phyloP scores from a whole-genome alignment of 2,329 filamentous ascomycete genomes.

The Dactylellina leptospora region DNA sequence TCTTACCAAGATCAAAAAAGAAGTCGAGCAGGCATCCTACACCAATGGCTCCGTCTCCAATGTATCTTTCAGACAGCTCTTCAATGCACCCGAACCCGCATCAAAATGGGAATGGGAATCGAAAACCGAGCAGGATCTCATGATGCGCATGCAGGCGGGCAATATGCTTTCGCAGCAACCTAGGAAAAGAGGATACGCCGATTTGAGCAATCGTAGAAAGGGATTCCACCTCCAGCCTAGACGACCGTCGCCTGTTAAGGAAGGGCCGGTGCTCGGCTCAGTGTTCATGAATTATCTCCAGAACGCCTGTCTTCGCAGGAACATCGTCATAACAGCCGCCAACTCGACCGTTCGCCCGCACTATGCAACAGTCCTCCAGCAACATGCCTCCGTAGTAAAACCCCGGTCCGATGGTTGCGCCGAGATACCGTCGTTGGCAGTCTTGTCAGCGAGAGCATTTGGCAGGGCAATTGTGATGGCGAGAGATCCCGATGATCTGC shows the following conservation, averaged over 20 bases:
- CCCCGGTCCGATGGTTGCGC: not conserved
- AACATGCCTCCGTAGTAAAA: conserved; percentile 37
- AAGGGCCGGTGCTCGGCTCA: not conserved
- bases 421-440: conserved; percentile 24
- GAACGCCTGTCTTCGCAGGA: conserved; percentile 33
- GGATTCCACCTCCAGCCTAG: conserved; percentile 28
- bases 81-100: conserved; percentile 31
- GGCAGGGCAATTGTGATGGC: conserved; percentile 43
- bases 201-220: conserved; percentile 24
- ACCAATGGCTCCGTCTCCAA: conserved; percentile 21
- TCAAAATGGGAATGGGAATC: conserved; percentile 49
- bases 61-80: conserved; percentile 36
- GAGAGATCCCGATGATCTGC: conserved; percentile 27
- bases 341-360: conserved; percentile 23
- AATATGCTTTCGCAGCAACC: conserved; percentile 1
- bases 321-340: conserved; percentile 19
- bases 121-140: conserved; percentile 40
- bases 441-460: conserved; percentile 33
- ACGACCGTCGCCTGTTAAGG: conserved; percentile 14
- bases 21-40: conserved; percentile 38
- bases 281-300: conserved; percentile 42
- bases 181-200: conserved; percentile 35
- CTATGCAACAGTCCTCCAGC: conserved; percentile 36
- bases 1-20: conserved; percentile 45
- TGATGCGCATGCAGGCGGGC: conserved; percentile 6